phyloP scores from a whole-genome alignment of 2,329 filamentous ascomycete species.

The Huntiella savannae region DNA sequence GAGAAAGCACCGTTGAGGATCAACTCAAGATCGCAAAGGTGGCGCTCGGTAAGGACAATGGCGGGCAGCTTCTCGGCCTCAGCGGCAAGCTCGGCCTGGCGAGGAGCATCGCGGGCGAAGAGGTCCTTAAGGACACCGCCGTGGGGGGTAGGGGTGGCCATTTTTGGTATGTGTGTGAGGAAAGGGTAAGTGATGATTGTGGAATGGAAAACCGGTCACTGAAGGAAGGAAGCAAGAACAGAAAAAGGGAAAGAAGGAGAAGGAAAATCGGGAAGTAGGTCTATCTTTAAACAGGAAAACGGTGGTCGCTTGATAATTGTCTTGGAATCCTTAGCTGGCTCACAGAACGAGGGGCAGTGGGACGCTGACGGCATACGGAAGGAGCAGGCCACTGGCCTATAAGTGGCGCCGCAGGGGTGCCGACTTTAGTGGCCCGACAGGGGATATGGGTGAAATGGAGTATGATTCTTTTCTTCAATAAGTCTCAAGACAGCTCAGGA shows the following conservation, averaged over 20 bases:
- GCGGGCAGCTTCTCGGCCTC: slow-evolving; percentile 80
- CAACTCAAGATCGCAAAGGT: slow-evolving; percentile 93
- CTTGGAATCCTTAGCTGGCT: neutral
- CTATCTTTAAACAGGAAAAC: neutral
- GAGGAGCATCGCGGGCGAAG: slow-evolving; percentile 74
- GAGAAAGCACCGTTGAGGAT: slow-evolving; percentile 97
- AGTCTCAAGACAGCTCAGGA: too few relatives aligned
- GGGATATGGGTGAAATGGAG: neutral
- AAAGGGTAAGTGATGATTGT: neutral
- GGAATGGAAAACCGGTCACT: slow-evolving; percentile 1
- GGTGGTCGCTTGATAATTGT: slow-evolving; percentile 3
- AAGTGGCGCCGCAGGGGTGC: slow-evolving; percentile 1
- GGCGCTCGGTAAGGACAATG: slow-evolving; percentile 71
- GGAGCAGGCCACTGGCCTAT: slow-evolving; percentile 4
- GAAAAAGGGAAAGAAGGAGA: slow-evolving; percentile 8
- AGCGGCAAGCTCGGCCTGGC: slow-evolving; percentile 55
- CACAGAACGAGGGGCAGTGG: slow-evolving; percentile 3
- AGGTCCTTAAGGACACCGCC: slow-evolving; percentile 97
- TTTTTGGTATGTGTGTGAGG: slow-evolving; percentile 17
- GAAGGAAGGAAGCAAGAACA: slow-evolving; percentile 11
- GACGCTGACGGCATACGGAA: slow-evolving; percentile 2
- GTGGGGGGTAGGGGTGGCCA: slow-evolving; percentile 51
- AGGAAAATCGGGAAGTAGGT: neutral
- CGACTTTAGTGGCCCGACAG: slow-evolving; percentile 2
- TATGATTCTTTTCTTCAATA: too few relatives aligned